A percentile compares a stretch with the other conserved stretches of the same genome.
Evolutionary conservation across 163 green algal species (phyloP).

Genomic region (Scenedesmus sp.): DNA sequence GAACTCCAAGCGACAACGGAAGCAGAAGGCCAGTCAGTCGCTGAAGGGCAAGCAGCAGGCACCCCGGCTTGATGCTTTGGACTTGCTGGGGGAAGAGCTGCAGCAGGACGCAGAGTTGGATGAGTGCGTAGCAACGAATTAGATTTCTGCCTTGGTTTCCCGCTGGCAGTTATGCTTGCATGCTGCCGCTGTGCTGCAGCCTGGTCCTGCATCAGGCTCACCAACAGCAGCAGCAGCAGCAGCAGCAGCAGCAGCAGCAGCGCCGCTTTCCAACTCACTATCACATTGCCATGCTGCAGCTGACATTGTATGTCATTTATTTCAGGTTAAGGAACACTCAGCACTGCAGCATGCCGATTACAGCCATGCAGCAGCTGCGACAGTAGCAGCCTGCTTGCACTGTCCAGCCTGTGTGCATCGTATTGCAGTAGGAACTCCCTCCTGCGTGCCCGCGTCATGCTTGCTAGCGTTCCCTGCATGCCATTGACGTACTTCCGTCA

Average conservation of each 20-base stretch:
- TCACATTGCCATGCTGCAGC: background rate
- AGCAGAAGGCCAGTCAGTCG: conserved; percentile 39
- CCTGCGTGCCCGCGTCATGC: too few species aligned
- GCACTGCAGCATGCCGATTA: too few species aligned
- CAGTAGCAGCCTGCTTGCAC: background rate
- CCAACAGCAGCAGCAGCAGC: background rate
- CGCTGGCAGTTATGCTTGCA: background rate
- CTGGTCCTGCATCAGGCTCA: background rate
- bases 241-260: background rate
- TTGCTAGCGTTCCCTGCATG: too few species aligned
- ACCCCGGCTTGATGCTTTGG: conserved; percentile 33
- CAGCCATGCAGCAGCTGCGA: background rate
- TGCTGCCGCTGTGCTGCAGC: background rate
- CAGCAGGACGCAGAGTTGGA: background rate
- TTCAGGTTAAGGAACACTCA: too few species aligned
- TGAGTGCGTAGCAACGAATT: background rate
- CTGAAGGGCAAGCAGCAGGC: conserved; percentile 49
- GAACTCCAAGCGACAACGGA: conserved; percentile 47
- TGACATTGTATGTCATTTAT: background rate
- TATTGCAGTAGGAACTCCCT: too few species aligned
- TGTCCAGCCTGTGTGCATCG: too few species aligned
- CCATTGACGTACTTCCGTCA: too few species aligned
- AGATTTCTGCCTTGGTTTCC: background rate
- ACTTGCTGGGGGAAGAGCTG: conserved; percentile 50
- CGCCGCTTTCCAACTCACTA: too few species aligned